A percentile compares a stretch with the other conserved stretches of the same genome.
Evolutionary conservation across 495 filamentous ascomycete genomes (phyloP).

Genomic region (Trichodelitschia bisporula): DNA sequence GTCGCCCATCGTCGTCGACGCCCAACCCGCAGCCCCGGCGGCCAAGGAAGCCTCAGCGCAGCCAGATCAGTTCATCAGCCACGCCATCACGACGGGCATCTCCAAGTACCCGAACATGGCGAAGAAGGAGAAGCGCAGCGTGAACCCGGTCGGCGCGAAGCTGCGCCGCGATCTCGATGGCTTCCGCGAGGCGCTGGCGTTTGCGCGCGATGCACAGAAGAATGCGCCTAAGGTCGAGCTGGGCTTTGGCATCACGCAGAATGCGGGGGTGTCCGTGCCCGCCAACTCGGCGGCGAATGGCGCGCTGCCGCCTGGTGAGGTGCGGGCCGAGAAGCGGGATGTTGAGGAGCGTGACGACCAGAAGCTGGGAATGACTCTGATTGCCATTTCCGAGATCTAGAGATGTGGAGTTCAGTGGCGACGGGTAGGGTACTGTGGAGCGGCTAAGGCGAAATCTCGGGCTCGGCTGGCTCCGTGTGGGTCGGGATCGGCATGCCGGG

Average conservation of each 20-base stretch:
- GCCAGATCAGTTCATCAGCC: not conserved
- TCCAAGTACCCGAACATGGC: not conserved
- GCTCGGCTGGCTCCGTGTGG: too few relatives aligned
- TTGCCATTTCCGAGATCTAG: not conserved
- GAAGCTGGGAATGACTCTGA: not conserved
- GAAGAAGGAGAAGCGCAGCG: not conserved
- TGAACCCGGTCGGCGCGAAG: slow-evolving; percentile 2
- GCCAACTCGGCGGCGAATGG: slow-evolving; percentile 9
- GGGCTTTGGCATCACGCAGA: slow-evolving; percentile 11
- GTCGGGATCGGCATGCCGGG: too few relatives aligned
- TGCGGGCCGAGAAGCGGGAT: not conserved
- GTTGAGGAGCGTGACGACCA: not conserved
- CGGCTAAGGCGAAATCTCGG: too few relatives aligned
- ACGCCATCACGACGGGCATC: not conserved
- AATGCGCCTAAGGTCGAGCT: slow-evolving; percentile 12
- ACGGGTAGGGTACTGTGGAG: too few relatives aligned
- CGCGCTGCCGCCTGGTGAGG: slow-evolving; percentile 2
- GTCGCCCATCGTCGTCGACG: not conserved
- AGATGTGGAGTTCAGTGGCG: too few relatives aligned
- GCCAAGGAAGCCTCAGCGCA: not conserved
- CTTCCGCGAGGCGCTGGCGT: slow-evolving; percentile 10
- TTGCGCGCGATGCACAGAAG: slow-evolving; percentile 11
- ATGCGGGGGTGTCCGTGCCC: slow-evolving; percentile 11
- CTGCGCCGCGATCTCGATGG: slow-evolving; percentile 11
- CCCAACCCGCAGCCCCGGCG: not conserved